Evolutionary conservation across 331 rosid species (phyloP), one percentile per base, ranked within the genome.

Genomic region (Dryas integrifolia): DNA sequence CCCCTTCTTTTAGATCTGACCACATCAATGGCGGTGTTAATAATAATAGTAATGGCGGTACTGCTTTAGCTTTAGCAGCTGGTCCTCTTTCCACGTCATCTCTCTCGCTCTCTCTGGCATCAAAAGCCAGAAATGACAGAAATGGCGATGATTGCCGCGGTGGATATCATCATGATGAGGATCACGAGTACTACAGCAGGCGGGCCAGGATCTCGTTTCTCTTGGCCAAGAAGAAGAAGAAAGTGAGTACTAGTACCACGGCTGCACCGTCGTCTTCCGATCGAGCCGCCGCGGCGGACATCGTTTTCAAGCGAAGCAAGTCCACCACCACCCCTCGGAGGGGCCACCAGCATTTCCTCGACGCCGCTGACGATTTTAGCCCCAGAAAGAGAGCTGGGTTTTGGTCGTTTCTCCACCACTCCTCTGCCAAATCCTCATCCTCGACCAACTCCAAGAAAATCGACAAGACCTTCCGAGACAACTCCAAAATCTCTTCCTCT

Each of bases 1-100:
- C 96, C n/a, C 86, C 95, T 75, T 86, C 97, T 69, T 76, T 86
- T 85, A 84, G 88, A 84, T 90, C 98, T 84, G 83, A 88, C 41
- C 41, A 10, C 61, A 38, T n/a, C 44, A 26, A 43, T 46, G 52
- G 30, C 38, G 26, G 10, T 5, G 59, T 3, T 26, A 6, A 2
- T 52, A 13, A 7, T 51, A 68, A 39, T 68, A 26, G 26, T n/a
- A 59, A 38, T 9, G 63, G 16, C 4, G 44, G 2, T 16, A 16
- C 39, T 13, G 67, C 35, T 30, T 30, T 30, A 30, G 35, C 35
- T 30, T 2, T 30, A 30, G 35, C 35, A 30, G 35, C 78, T 6
- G 70, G 78, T 5, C 72, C 73, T 38, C 10, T 80, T 60, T n/a
- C 64, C 9, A 18, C 69, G 47, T 10, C 43, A 9, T 57, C 79